Conservation (phyloP, 2,329 filamentous ascomycete genomes). For the Emergomyces orientalis region DNA sequence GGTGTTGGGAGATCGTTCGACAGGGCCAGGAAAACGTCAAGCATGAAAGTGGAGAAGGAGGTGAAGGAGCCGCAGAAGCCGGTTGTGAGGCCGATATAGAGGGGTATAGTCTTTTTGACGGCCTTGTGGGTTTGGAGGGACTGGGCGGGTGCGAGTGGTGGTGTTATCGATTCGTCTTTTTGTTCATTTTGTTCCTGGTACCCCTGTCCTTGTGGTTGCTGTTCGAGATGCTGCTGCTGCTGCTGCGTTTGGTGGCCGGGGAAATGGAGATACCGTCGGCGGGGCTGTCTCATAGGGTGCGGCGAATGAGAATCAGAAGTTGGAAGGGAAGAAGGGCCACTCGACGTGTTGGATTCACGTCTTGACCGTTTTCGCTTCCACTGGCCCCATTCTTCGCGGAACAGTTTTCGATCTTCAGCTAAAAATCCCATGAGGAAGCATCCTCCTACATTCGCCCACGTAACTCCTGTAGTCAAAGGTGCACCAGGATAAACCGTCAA, state of each 20-base stretch:
- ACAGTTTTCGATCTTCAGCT: constrained; percentile 65
- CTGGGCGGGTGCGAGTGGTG: constrained; percentile 29
- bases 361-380: background rate
- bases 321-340: background rate
- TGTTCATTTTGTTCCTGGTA: background rate
- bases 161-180: background rate
- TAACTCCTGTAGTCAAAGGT: constrained; percentile 60
- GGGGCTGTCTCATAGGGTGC: constrained; percentile 15
- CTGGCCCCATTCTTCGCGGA: constrained; percentile 56
- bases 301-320: constrained; percentile 23
- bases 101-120: constrained; percentile 73
- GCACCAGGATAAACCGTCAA: constrained; percentile 71
- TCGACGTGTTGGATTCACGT: background rate
- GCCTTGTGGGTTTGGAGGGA: constrained; percentile 47
- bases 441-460: constrained; percentile 85
- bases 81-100: constrained; percentile 78
- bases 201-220: background rate
- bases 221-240: background rate
- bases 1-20: constrained; percentile 61
- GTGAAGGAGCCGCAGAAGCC: constrained; percentile 88
- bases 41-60: constrained; percentile 77
- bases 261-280: constrained; percentile 17
- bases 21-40: constrained; percentile 68
- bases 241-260: background rate
- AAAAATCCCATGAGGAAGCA: constrained; percentile 80